Evolutionary conservation across 345 rosid genomes (phyloP).

Genomic region (Mangifera indica): DNA sequence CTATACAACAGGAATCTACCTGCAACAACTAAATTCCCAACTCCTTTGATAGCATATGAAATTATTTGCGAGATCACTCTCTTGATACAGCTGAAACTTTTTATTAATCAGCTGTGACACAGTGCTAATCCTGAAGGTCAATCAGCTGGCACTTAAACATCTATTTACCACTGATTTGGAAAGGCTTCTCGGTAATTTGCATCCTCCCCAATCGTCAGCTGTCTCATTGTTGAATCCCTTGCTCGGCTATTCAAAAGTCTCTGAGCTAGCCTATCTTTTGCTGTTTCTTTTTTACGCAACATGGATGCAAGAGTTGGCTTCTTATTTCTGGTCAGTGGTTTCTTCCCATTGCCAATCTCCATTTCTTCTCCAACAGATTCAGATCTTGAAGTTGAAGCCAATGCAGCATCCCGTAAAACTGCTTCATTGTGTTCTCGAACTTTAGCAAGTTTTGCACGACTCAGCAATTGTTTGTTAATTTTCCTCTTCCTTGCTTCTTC

Average conservation of each 20-base stretch:
- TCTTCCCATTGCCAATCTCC: constrained; percentile 33
- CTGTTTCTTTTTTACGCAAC: constrained; percentile 61
- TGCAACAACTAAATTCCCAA: not conserved
- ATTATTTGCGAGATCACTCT: not conserved
- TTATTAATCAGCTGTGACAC: no score
- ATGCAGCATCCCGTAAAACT: constrained; percentile 72
- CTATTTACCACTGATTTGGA: constrained; percentile 80
- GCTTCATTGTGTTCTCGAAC: constrained; percentile 71
- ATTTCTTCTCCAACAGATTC: constrained; percentile 40
- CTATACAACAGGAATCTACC: not conserved
- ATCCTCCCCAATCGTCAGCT: constrained; percentile 54
- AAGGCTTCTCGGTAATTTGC: constrained; percentile 62
- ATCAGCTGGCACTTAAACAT: not conserved
- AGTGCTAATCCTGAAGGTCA: not conserved
- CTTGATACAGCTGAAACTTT: no score
- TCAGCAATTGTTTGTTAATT: constrained; percentile 43
- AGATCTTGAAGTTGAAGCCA: constrained; percentile 75
- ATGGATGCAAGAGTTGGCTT: constrained; percentile 60
- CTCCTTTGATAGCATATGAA: not conserved
- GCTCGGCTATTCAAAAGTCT: constrained; percentile 51
- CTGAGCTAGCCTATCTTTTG: constrained; percentile 59
- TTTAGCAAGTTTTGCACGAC: constrained; percentile 73
- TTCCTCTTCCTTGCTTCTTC: constrained; percentile 55
- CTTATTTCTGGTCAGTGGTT: constrained; percentile 43
- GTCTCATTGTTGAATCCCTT: constrained; percentile 47